Conservation (phyloP, 768 basidiomycete species). For the Tulasnella sp. region DNA sequence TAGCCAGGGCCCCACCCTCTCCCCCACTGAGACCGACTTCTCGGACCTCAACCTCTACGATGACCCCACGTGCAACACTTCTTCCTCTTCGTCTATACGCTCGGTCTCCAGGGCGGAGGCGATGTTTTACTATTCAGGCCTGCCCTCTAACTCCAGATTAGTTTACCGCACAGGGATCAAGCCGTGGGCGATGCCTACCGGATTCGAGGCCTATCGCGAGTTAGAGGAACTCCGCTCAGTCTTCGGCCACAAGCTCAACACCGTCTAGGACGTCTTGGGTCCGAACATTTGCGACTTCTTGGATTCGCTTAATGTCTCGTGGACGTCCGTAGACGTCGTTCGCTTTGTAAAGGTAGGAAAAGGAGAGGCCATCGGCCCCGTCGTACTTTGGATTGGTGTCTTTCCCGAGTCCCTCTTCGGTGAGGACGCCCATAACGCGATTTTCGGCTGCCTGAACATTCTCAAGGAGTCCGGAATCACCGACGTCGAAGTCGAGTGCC, state of each 20-base stretch:
- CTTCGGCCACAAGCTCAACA: slow-evolving; percentile 5
- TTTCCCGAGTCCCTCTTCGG: slow-evolving; percentile 10
- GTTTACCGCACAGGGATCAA: slow-evolving; percentile 10
- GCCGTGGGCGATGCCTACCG: slow-evolving; percentile 10
- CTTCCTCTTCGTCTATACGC: slow-evolving; percentile 6
- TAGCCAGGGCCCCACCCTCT: not conserved
- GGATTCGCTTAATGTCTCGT: slow-evolving; percentile 11
- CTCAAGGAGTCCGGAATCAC: slow-evolving; percentile 10
- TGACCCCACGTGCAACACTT: slow-evolving; percentile 11
- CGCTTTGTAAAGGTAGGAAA: slow-evolving; percentile 14
- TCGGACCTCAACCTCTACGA: not conserved
- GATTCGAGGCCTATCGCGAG: slow-evolving; percentile 7
- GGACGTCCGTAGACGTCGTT: slow-evolving; percentile 15
- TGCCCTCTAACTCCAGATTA: slow-evolving; percentile 11
- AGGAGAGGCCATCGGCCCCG: slow-evolving; percentile 9
- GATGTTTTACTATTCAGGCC: slow-evolving; percentile 15
- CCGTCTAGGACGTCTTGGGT: slow-evolving; percentile 17
- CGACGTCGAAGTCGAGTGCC: not conserved
- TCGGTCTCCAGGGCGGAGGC: slow-evolving; percentile 18
- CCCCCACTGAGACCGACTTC: slow-evolving; percentile 3
- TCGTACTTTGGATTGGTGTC: slow-evolving; percentile 17
- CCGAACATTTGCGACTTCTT: slow-evolving; percentile 15
- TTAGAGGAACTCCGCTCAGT: slow-evolving; percentile 13
- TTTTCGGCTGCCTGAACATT: slow-evolving; percentile 14
- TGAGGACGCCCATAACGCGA: slow-evolving; percentile 15